Conservation (phyloP, 1,139 yeast genomes). For the Saccharomyces hybrid region DNA sequence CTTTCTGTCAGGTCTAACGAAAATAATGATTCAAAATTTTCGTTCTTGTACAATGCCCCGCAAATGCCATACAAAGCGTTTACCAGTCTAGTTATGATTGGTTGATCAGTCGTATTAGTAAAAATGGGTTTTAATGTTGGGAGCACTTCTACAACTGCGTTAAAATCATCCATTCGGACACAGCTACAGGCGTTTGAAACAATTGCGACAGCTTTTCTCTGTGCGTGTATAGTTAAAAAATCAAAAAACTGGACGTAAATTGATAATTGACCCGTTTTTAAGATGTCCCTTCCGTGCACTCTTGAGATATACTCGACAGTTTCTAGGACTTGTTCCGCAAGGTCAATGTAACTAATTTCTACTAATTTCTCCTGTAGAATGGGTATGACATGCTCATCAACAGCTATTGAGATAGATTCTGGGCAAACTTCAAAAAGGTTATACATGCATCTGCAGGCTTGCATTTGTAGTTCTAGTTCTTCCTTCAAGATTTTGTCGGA, state of each 20-base stretch:
- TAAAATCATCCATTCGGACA: slow-evolving; percentile 41
- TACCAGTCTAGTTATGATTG: slow-evolving; percentile 17
- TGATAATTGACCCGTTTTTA: slow-evolving; percentile 54
- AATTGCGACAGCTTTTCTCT: slow-evolving; percentile 69
- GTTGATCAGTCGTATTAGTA: slow-evolving; percentile 46
- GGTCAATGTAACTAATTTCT: slow-evolving; percentile 78
- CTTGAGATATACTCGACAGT: slow-evolving; percentile 64
- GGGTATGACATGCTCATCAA: slow-evolving; percentile 59
- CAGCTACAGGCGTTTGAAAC: slow-evolving; percentile 69
- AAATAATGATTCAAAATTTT: slow-evolving; percentile 20
- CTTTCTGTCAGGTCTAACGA: slow-evolving; percentile 17
- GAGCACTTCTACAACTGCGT: slow-evolving; percentile 45
- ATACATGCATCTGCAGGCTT: slow-evolving; percentile 79
- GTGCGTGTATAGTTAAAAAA: slow-evolving; percentile 85
- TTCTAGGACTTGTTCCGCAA: slow-evolving; percentile 87
- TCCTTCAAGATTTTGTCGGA: slow-evolving; percentile 51
- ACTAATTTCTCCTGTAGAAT: slow-evolving; percentile 58
- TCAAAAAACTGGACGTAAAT: slow-evolving; percentile 73
- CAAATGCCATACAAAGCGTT: slow-evolving; percentile 24
- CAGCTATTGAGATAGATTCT: slow-evolving; percentile 57
- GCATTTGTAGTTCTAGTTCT: slow-evolving; percentile 70
- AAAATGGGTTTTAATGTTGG: slow-evolving; percentile 58
- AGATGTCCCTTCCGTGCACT: slow-evolving; percentile 44
- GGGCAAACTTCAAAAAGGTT: slow-evolving; percentile 74
- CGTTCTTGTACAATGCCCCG: slow-evolving; percentile 16